Conservation (phyloP, 2,329 filamentous ascomycete species). For the Phialocephala subalpina region DNA sequence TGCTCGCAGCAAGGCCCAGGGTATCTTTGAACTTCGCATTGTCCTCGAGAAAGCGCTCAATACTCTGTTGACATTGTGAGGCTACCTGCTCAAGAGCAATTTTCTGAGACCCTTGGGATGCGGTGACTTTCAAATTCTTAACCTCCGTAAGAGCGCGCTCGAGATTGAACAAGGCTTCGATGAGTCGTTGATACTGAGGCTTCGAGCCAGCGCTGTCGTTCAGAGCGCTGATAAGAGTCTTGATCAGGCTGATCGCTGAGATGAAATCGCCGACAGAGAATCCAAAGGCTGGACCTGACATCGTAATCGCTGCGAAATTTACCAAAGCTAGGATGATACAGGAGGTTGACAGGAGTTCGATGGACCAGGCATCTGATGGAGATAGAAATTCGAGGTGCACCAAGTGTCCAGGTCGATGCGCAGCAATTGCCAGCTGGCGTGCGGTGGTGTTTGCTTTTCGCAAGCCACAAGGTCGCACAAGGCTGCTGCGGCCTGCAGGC, state of each 20-base stretch:
- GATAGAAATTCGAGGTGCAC: too few relatives aligned
- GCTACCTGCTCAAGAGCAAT: not conserved
- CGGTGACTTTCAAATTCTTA: not conserved
- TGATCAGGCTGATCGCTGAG: not conserved
- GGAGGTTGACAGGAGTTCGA: not conserved
- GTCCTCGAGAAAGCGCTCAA: not conserved
- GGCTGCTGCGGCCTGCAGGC: too few relatives aligned
- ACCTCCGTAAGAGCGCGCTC: not conserved
- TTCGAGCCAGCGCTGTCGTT: not conserved
- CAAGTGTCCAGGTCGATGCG: too few relatives aligned
- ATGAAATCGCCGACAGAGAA: constrained; percentile 2
- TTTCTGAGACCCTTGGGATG: not conserved
- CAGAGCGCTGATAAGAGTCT: not conserved
- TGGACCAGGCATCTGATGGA: not conserved
- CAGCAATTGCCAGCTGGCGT: too few relatives aligned
- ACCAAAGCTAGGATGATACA: not conserved
- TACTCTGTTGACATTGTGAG: not conserved
- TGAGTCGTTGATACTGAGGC: not conserved
- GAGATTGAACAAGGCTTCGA: not conserved
- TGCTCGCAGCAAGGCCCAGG: not conserved
- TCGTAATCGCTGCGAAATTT: not conserved
- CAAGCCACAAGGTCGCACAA: too few relatives aligned
- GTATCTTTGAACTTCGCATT: not conserved
- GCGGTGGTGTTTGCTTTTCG: too few relatives aligned
- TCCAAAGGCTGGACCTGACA: not conserved